Conservation (phyloP, 2,329 filamentous ascomycete species). For the Colletotrichum noveboracense region DNA sequence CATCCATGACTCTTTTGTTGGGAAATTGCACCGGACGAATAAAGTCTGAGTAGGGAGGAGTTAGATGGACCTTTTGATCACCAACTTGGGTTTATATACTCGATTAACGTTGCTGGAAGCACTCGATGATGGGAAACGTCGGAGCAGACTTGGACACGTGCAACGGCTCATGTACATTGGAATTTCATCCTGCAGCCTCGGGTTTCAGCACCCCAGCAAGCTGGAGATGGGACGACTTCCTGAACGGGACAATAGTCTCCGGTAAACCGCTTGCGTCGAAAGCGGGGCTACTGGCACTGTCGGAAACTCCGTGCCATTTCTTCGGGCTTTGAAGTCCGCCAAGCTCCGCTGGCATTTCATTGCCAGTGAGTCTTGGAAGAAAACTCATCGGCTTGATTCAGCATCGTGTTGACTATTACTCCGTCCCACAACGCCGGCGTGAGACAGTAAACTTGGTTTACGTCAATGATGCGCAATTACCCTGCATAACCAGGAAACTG, state of each 20-base stretch:
- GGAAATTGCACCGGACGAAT: background rate
- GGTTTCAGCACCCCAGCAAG: background rate
- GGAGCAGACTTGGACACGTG: background rate
- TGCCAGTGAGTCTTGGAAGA: background rate
- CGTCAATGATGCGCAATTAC: background rate
- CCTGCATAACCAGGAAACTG: background rate
- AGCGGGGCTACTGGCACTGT: background rate
- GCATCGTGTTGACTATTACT: background rate
- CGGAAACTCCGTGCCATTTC: background rate
- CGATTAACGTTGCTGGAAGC: background rate
- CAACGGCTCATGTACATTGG: too few relatives aligned
- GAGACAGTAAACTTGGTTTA: background rate
- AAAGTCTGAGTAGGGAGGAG: rapidly evolving
- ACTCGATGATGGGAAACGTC: background rate
- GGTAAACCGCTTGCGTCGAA: background rate
- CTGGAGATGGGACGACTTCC: background rate
- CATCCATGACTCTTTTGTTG: background rate
- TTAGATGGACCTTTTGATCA: rapidly evolving
- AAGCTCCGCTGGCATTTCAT: background rate
- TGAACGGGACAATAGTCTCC: background rate
- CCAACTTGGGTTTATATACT: background rate
- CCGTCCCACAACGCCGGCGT: background rate
- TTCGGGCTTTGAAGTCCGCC: background rate
- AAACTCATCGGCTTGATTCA: background rate
- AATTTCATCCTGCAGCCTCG: background rate